A percentile compares a stretch with the other conserved stretches of the same genome.
Evolutionary conservation across 768 basidiomycete genomes (phyloP).

Genomic region (Chiua virens): DNA sequence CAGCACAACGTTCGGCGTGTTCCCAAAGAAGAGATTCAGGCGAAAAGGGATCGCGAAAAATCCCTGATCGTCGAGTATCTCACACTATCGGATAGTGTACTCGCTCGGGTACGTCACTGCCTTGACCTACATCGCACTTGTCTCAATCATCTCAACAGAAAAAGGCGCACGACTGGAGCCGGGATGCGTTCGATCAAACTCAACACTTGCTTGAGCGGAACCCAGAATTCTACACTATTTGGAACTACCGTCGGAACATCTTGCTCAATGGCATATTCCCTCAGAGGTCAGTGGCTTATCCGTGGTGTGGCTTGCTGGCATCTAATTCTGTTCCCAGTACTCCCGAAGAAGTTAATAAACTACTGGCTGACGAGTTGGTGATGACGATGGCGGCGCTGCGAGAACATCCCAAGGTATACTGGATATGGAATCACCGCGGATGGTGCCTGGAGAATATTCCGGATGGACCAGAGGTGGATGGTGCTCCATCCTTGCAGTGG

Average conservation of each 20-base stretch:
- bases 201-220: constrained; percentile 77
- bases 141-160: constrained; percentile 50
- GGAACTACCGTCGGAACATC: constrained; percentile 91
- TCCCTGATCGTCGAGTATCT: constrained; percentile 78
- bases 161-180: constrained; percentile 62
- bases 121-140: not conserved
- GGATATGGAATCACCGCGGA: constrained; percentile 97
- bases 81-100: constrained; percentile 58
- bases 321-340: constrained; percentile 43
- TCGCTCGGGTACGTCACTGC: constrained; percentile 54
- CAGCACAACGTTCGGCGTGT: constrained; percentile 74
- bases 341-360: constrained; percentile 55
- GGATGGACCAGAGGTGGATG: constrained; percentile 54
- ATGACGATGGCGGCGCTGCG: constrained; percentile 83
- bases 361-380: constrained; percentile 71
- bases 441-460: constrained; percentile 95
- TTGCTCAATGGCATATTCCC: constrained; percentile 71
- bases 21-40: constrained; percentile 57
- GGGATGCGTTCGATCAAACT: constrained; percentile 77
- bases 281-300: constrained; percentile 45
- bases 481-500: constrained; percentile 60
- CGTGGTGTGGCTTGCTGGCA: not conserved
- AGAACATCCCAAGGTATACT: constrained; percentile 91
- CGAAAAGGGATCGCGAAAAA: constrained; percentile 66
- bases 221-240: constrained; percentile 94